Base-by-base conservation (phyloP, 2,329 filamentous ascomycete species). In the Ophiostoma novo-ulmi region DNA sequence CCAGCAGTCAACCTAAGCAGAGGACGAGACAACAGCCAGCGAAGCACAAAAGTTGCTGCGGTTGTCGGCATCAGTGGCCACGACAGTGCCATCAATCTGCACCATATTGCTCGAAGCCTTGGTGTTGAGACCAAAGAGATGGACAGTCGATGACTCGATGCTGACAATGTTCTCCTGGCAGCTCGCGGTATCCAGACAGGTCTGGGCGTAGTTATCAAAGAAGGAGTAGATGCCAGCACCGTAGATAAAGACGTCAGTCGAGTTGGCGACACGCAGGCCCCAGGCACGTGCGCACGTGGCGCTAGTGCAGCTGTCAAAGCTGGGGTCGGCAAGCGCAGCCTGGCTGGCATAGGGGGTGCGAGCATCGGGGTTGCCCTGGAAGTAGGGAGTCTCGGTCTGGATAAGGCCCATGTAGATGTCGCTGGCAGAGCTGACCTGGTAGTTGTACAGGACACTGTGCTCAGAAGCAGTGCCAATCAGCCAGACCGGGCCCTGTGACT, bases 351-450 rank as follows among this genome's bases (percentile, higher is more conserved):
- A 93, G 55, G 89, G 91, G 11, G 86, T 83, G 11, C 86, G 84
- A 2, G 92, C 87, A 75, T 90, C 85, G 5, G 93, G 92, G 81
- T 94, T 94, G 78, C 90, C 87, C 81, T 97, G 92, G 85, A 90
- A 93, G 83, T 92, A 93, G 41, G 93, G 91, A 5, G 93, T 97
- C 81, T 97, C 94, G 3, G 91, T 92, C 81, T 97, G 94, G 76
- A 97, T 92, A 68, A 92, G 82, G 13, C 87, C 89, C 85, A 96
- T 89, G 82, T 91, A 97, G 73, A 97, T 85, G 77, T 94, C 90
- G 76, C 88, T 84, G 1, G 93, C 92, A 73, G 89, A 89, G 77
- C 85, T 82, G 76, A 97, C 82, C 80, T 97, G 91, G 83, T 97
- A 97, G 83, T 97, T 94, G 82, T 91, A 93, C 35, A 89, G 80